phyloP scores from a whole-genome alignment of 1,284 basidiomycete species.

The Cutaneotrichosporon daszewskae region DNA sequence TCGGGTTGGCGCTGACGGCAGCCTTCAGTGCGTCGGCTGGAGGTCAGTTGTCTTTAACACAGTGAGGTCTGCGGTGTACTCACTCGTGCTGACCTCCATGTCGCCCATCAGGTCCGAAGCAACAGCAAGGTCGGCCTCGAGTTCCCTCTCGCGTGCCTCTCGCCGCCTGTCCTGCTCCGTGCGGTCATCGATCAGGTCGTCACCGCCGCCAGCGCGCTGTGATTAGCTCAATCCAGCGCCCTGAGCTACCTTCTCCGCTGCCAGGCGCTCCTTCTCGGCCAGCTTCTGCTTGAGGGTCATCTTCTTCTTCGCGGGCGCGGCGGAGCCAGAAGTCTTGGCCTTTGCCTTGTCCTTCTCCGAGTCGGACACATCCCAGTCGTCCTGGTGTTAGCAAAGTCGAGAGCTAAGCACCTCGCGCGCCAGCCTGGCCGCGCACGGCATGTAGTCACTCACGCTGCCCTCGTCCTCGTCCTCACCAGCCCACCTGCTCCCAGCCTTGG shows the following conservation, averaged over 20 bases:
- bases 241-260: slow-evolving; percentile 52
- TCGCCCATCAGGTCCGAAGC: slow-evolving; percentile 72
- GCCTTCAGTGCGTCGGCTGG: slow-evolving; percentile 52
- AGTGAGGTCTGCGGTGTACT: not conserved
- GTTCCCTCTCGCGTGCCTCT: slow-evolving; percentile 67
- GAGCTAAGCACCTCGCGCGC: too few species aligned
- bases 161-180: slow-evolving; percentile 61
- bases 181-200: slow-evolving; percentile 68
- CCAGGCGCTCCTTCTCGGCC: slow-evolving; percentile 63
- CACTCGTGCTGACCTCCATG: slow-evolving; percentile 46
- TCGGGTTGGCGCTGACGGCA: slow-evolving; percentile 66
- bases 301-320: slow-evolving; percentile 76
- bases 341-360: slow-evolving; percentile 57
- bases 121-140: slow-evolving; percentile 76
- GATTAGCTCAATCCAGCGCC: not conserved
- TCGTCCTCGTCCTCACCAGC: slow-evolving; percentile 85
- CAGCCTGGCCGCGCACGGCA: too few species aligned
- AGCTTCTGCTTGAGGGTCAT: slow-evolving; percentile 81
- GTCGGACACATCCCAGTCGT: slow-evolving; percentile 89
- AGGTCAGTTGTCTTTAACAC: too few species aligned
- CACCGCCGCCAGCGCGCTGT: slow-evolving; percentile 54
- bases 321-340: slow-evolving; percentile 49
- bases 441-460: slow-evolving; percentile 22
- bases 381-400: slow-evolving; percentile 54
- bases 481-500: slow-evolving; percentile 56